These are phyloP conservation scores for Hypoxylon sp. DNA, from an alignment of 2,329 filamentous ascomycete genomes.

Conservation along the genomic window DNA sequence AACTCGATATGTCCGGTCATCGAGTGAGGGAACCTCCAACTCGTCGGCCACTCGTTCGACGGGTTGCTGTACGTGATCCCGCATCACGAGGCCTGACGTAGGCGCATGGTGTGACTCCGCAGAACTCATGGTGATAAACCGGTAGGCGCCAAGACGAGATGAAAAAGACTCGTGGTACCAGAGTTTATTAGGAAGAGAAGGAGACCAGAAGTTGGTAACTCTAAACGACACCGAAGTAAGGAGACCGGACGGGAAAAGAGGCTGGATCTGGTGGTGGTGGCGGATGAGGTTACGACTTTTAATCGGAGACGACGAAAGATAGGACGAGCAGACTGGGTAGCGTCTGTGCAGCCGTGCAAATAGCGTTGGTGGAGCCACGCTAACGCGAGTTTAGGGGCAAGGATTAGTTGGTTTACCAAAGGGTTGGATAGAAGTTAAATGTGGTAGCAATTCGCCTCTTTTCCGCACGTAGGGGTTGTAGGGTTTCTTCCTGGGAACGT, in stretches of 20 bases:
- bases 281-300: constrained; percentile 30
- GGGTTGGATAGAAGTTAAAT: constrained; percentile 32
- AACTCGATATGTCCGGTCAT: constrained; percentile 88
- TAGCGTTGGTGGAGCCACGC: constrained; percentile 35
- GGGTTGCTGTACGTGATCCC: constrained; percentile 44
- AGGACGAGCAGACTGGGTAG: constrained; percentile 27
- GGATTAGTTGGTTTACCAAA: constrained; percentile 35
- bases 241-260: constrained; percentile 14
- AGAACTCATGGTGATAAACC: constrained; percentile 37
- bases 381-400: constrained; percentile 22
- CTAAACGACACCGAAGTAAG: constrained; percentile 7
- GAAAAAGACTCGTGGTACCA: constrained; percentile 11
- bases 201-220: constrained; percentile 3
- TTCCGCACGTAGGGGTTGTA: too few species aligned
- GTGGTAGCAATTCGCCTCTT: constrained; percentile 25
- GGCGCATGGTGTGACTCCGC: constrained; percentile 40
- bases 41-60: constrained; percentile 49
- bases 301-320: constrained; percentile 25
- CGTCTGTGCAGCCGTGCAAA: constrained; percentile 32
- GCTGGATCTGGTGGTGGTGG: constrained; percentile 23
- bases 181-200: neutral
- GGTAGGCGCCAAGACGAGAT: constrained; percentile 1
- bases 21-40: constrained; percentile 53
- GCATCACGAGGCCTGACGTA: constrained; percentile 40
- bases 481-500: too few species aligned